Percentiles rank a stretch among this genome's conserved stretches.
These are phyloP conservation scores for Buxus sempervirens DNA, from an alignment of 164 flowering plant species.

Conservation along the genomic window DNA sequence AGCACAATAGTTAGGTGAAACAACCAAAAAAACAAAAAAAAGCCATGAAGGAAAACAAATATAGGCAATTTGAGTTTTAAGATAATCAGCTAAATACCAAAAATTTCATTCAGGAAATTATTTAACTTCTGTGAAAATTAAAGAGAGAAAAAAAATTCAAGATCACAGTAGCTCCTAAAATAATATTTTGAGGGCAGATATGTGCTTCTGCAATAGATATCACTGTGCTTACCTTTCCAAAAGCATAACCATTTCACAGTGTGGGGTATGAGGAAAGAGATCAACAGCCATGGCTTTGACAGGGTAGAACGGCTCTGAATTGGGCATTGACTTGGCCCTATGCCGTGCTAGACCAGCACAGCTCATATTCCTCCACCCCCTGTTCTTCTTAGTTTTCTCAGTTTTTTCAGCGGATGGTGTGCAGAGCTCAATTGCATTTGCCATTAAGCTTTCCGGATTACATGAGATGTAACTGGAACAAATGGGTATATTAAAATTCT, in stretches of 20 bases:
- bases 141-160: neutral
- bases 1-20: no score
- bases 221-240: conserved; percentile 58
- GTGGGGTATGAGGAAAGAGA: conserved; percentile 85
- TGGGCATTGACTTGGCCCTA: conserved; percentile 88
- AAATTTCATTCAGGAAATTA: no score
- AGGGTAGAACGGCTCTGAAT: conserved; percentile 83
- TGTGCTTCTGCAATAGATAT: neutral
- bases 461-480: conserved; percentile 82
- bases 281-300: conserved; percentile 91
- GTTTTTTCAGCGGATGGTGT: conserved; percentile 61
- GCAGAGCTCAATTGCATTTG: conserved; percentile 91
- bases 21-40: no score
- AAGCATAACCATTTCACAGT: conserved; percentile 93
- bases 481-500: conserved; percentile 6
- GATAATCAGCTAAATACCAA: no score
- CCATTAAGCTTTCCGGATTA: conserved; percentile 88
- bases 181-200: conserved; percentile 3
- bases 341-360: conserved; percentile 86
- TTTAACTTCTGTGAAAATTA: neutral
- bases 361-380: conserved; percentile 89
- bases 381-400: conserved; percentile 57
- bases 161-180: neutral
- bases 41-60: no score
- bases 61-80: no score